phyloP scores from a whole-genome alignment of 768 basidiomycete genomes.

The Leccinum ochraceum region DNA sequence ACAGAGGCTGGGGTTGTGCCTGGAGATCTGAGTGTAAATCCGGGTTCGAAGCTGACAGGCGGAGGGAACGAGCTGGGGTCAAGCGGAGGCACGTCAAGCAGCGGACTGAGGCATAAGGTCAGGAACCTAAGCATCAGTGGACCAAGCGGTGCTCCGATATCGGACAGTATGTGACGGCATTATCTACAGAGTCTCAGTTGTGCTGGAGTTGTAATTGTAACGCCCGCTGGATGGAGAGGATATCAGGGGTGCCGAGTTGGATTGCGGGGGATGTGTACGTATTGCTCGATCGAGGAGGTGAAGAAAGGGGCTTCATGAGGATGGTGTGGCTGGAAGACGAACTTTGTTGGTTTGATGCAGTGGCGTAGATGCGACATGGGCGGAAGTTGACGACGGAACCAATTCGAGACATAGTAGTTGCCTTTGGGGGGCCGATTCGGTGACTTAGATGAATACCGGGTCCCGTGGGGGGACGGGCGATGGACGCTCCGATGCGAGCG shows the following conservation, averaged over 20 bases:
- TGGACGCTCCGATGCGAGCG: conserved; percentile 17
- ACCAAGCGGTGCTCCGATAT: conserved; percentile 21
- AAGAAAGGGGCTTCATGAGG: conserved; percentile 1
- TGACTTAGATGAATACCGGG: conserved; percentile 1
- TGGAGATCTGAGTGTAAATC: conserved; percentile 40
- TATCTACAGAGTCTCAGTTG: conserved; percentile 3
- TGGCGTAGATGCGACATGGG: conserved; percentile 36
- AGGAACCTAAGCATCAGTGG: conserved; percentile 50
- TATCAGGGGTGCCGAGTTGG: conserved; percentile 11
- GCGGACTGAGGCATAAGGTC: conserved; percentile 47
- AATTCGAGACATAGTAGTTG: conserved; percentile 26
- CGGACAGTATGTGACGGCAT: conserved; percentile 32
- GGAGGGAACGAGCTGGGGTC: conserved; percentile 21
- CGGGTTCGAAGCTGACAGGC: conserved; percentile 12
- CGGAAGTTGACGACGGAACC: conserved; percentile 28
- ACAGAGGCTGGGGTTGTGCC: conserved; percentile 51
- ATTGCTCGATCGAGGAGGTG: background rate
- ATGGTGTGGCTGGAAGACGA: conserved; percentile 7
- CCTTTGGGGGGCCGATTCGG: conserved; percentile 20
- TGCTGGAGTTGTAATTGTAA: conserved; percentile 20
- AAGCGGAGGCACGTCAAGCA: conserved; percentile 28
- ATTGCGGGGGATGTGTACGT: conserved; percentile 1
- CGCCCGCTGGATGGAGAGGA: conserved; percentile 3
- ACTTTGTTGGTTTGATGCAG: conserved; percentile 33
- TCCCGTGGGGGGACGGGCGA: background rate